phyloP scores from a whole-genome alignment of 2,329 filamentous ascomycete species.

The Penicillium italicum region DNA sequence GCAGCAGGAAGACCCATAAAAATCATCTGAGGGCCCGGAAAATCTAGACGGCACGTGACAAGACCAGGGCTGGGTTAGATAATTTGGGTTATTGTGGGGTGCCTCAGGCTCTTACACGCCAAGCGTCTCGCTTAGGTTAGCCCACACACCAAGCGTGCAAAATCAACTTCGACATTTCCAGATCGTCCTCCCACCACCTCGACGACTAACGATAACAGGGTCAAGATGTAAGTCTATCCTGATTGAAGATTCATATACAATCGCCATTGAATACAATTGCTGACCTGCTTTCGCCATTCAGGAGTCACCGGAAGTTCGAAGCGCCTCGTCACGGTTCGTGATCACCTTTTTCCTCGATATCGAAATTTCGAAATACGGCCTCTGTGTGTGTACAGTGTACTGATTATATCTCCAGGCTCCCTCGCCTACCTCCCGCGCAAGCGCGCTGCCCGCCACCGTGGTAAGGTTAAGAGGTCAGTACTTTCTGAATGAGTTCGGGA shows the following conservation, averaged over 20 bases:
- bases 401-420: constrained; percentile 51
- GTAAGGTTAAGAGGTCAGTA: constrained; percentile 95
- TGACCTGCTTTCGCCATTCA: constrained; percentile 30
- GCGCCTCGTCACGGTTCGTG: constrained; percentile 93
- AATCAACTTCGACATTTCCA: constrained; percentile 37
- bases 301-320: constrained; percentile 67
- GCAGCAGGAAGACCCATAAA: constrained; percentile 7
- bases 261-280: constrained; percentile 20
- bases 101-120: constrained; percentile 3
- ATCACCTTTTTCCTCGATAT: constrained; percentile 60
- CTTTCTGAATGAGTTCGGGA: constrained; percentile 7
- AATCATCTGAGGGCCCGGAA: neutral
- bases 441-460: constrained; percentile 88
- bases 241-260: constrained; percentile 5
- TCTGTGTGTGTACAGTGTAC: constrained; percentile 30
- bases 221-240: constrained; percentile 44
- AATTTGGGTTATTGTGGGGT: constrained; percentile 8
- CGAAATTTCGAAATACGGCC: constrained; percentile 28
- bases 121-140: constrained; percentile 40
- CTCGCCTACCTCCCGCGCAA: constrained; percentile 85
- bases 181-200: constrained; percentile 43
- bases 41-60: constrained; percentile 5
- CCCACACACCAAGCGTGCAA: constrained; percentile 44
- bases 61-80: constrained; percentile 3
- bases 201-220: constrained; percentile 49